Base-by-base conservation (phyloP, 805 yeast species). In the Ogataea methanolica region DNA sequence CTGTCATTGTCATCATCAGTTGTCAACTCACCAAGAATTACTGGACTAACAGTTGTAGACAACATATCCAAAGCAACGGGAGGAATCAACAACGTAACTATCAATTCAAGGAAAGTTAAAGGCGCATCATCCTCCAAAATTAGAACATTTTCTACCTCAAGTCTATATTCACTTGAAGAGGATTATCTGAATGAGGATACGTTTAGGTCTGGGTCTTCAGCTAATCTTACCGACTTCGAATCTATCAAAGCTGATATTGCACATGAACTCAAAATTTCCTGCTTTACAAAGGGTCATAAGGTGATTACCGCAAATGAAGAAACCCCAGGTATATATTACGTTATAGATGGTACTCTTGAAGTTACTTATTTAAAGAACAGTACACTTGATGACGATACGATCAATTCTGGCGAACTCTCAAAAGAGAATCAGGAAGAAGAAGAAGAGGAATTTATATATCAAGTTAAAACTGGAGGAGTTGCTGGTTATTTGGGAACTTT, bases 401-500 rank as follows among this genome's bases (percentile, higher is more conserved):
- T 15, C 16, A 33, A 33, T 33, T 8, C n/a, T 12, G 7, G 15
- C 6, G 36, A 33, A 6, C 17, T 7, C 15, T 15, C 7, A 15
- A n/a, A 33, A 2, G 17, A 33, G 7, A 33, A 12, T 9, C n/a
- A 6, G 14, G 33, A 47, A 14, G 33, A 47, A 35, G 40, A 42
- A 22, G 57, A 55, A 31, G 74, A 72, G 36, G 74, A 72, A 36
- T 63, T 66, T 29, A 55, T 88, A 1, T 83, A 82, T 55, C 75
- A 81, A 0, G 82, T 89, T 1, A 68, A 74, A 15, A 72, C 83
- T 2, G 97, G 97, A 6, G 94, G 94, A 4, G 64, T 92, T 15
- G 95, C 92, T 0, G 98, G 98, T 0, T 92, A 88, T 60, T 63
- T 92, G 41, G 88, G 96, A 4, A 78, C 95, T 0, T 65, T 91